Evolutionary conservation across 2,329 filamentous ascomycete species (phyloP).

Genomic region (Apiospora hydei): DNA sequence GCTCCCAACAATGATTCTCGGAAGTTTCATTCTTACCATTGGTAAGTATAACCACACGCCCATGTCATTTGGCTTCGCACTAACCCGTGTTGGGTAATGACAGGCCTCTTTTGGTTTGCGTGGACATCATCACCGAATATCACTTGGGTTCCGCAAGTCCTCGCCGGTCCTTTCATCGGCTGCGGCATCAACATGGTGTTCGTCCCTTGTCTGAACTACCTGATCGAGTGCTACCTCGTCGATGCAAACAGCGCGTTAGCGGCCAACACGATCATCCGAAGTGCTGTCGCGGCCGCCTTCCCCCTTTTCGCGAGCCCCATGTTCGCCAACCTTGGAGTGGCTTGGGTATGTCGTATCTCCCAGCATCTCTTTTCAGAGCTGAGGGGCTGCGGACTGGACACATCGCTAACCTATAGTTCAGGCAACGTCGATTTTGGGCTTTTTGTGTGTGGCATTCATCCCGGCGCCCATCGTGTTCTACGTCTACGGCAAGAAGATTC

Average conservation of each 20-base stretch:
- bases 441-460: conserved; percentile 28
- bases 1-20: conserved; percentile 55
- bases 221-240: conserved; percentile 34
- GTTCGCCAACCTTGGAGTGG: conserved; percentile 33
- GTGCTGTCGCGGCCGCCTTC: conserved; percentile 32
- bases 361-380: neutral
- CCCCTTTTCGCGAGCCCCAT: conserved; percentile 26
- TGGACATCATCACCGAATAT: conserved; percentile 48
- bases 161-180: conserved; percentile 33
- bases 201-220: conserved; percentile 33
- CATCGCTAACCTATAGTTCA: conserved; percentile 18
- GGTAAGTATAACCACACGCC: neutral
- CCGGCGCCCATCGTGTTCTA: conserved; percentile 30
- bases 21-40: conserved; percentile 44
- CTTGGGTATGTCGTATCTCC: conserved; percentile 25
- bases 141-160: conserved; percentile 30
- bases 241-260: conserved; percentile 35
- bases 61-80: too few species aligned
- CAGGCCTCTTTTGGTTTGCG: conserved; percentile 59
- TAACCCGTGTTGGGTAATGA: too few species aligned
- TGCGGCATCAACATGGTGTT: conserved; percentile 33
- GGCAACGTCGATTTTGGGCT: conserved; percentile 34
- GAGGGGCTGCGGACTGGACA: too few species aligned
- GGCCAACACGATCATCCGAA: conserved; percentile 33
- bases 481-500: conserved; percentile 28